phyloP scores from a whole-genome alignment of 2,329 filamentous ascomycete genomes.

The Penicillium sp. region DNA sequence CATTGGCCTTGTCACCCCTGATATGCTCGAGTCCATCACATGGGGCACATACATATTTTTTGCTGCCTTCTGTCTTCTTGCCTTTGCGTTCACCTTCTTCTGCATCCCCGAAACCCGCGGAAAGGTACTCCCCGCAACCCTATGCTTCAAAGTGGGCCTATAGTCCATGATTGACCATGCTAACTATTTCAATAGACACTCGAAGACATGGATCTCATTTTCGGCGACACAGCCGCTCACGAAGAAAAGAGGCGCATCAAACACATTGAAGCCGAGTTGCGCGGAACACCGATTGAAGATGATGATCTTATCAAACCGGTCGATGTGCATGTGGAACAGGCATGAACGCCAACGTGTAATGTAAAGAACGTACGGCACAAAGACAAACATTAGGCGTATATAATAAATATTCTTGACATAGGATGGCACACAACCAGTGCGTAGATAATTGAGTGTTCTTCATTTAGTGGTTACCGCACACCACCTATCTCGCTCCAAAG shows the following conservation, averaged over 20 bases:
- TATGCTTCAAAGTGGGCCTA: too few relatives aligned
- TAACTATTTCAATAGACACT: slow-evolving; percentile 40
- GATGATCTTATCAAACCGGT: slow-evolving; percentile 23
- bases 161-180: not conserved
- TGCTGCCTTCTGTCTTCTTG: slow-evolving; percentile 38
- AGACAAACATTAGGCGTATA: not conserved
- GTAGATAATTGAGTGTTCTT: too few relatives aligned
- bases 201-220: slow-evolving; percentile 56
- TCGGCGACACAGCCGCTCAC: slow-evolving; percentile 40
- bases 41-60: slow-evolving; percentile 44
- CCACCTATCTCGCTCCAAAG: too few relatives aligned
- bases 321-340: slow-evolving; percentile 22
- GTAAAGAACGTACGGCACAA: not conserved
- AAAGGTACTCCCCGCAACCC: slow-evolving; percentile 25
- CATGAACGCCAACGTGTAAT: not conserved
- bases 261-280: slow-evolving; percentile 39
- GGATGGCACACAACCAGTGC: not conserved
- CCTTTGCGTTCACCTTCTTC: slow-evolving; percentile 35
- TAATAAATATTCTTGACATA: not conserved
- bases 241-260: slow-evolving; percentile 41
- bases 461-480: too few relatives aligned
- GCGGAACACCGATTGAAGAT: slow-evolving; percentile 24
- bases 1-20: slow-evolving; percentile 38
- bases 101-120: slow-evolving; percentile 37
- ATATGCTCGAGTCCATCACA: slow-evolving; percentile 39